These are phyloP conservation scores for Podospora sp. DNA, from an alignment of 495 filamentous ascomycete species.

Conservation along the genomic window DNA sequence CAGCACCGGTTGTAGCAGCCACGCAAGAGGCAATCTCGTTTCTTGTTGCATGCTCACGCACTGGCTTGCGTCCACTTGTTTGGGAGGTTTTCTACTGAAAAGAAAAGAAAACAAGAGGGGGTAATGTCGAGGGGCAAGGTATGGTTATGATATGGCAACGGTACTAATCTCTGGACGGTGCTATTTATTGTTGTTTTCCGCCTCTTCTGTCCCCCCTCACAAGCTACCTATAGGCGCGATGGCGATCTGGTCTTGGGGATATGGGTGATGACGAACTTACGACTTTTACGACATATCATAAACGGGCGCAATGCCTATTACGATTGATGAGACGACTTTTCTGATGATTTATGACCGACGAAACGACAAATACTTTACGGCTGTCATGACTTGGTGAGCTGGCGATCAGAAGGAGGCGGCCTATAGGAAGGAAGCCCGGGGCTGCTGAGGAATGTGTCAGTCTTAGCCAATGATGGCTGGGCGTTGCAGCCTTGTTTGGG, in stretches of 20 bases:
- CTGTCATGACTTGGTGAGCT: background rate
- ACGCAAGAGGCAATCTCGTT: background rate
- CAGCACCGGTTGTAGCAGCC: background rate
- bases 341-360: background rate
- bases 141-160: background rate
- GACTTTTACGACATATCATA: background rate
- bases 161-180: background rate
- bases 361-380: background rate
- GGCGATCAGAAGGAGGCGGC: too few species aligned
- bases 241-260: background rate
- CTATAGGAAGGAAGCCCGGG: too few species aligned
- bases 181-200: background rate
- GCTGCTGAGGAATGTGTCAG: too few species aligned
- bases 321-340: background rate
- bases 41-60: constrained; percentile 3
- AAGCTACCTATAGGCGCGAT: background rate
- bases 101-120: background rate
- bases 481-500: too few species aligned
- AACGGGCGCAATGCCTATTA: background rate
- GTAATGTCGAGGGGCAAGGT: background rate
- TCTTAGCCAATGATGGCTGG: too few species aligned
- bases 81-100: background rate
- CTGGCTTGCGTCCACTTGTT: background rate
- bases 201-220: background rate
- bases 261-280: constrained; percentile 2